Conservation (phyloP, 257 asterid genomes). For the Lycium ferocissimum region DNA sequence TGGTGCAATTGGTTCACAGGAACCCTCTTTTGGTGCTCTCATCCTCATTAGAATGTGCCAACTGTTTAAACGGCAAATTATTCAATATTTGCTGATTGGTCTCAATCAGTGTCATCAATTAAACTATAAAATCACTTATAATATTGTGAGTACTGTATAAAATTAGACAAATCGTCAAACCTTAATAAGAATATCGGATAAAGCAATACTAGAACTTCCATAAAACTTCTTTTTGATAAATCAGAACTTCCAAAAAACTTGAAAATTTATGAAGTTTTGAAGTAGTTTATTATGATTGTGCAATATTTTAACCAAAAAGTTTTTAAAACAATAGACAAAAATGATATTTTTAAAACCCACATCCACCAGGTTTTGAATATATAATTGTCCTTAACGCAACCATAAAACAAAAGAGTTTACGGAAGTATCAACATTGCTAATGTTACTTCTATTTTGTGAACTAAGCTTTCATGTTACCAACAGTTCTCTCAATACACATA, state of each 20-base stretch:
- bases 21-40: conserved; percentile 65
- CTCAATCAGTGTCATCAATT: not conserved
- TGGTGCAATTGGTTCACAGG: conserved; percentile 85
- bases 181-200: not conserved
- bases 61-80: conserved; percentile 46
- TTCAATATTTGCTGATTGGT: conserved; percentile 6
- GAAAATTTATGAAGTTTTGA: not conserved
- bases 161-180: not conserved
- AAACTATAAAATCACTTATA: not conserved
- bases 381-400: not conserved
- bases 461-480: not conserved
- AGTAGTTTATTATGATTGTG: not conserved
- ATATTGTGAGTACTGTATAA: not conserved
- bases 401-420: not conserved
- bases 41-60: conserved; percentile 94
- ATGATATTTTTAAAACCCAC: not conserved
- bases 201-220: not conserved
- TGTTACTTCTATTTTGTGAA: conserved; percentile 1
- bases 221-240: not conserved
- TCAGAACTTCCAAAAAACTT: not conserved
- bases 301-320: not conserved
- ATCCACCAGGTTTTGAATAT: not conserved
- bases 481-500: not conserved
- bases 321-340: not conserved
- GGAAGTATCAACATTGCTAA: not conserved